Conservation (phyloP, 257 asterid genomes). For the Scutellaria barbata region DNA sequence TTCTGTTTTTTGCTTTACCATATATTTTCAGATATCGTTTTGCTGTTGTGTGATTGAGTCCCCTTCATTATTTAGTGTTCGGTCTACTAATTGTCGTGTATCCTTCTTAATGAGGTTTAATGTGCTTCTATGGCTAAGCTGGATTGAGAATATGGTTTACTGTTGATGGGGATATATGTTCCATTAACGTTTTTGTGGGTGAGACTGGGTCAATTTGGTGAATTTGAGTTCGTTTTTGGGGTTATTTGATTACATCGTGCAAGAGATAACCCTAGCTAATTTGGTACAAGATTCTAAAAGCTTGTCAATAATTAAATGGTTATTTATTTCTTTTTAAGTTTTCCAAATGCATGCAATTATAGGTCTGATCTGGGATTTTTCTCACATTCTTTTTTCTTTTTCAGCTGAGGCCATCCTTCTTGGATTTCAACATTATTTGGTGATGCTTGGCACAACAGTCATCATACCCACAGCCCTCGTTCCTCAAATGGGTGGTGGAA, state of each 20-base stretch:
- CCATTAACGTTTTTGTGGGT: background rate
- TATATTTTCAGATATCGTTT: background rate
- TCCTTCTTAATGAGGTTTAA: conserved; percentile 7
- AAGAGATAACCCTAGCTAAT: background rate
- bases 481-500: conserved; percentile 99
- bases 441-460: conserved; percentile 90
- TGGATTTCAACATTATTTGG: conserved; percentile 92
- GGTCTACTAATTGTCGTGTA: background rate
- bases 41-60: conserved; percentile 25
- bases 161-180: background rate
- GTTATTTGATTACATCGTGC: background rate
- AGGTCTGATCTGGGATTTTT: conserved; percentile 2
- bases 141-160: background rate
- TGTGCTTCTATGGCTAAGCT: conserved; percentile 22
- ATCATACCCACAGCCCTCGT: conserved; percentile 91
- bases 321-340: background rate
- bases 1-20: conserved; percentile 7
- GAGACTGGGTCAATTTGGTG: conserved; percentile 13
- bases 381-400: conserved; percentile 35
- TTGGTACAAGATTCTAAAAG: conserved; percentile 4
- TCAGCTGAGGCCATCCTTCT: conserved; percentile 96
- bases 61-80: conserved; percentile 9
- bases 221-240: conserved; percentile 5
- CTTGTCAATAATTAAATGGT: background rate
- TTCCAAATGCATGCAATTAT: background rate